Percentiles rank a stretch among this genome's conserved stretches.
Evolutionary conservation across 768 basidiomycete species (phyloP).

Genomic region (Collybia nuda): DNA sequence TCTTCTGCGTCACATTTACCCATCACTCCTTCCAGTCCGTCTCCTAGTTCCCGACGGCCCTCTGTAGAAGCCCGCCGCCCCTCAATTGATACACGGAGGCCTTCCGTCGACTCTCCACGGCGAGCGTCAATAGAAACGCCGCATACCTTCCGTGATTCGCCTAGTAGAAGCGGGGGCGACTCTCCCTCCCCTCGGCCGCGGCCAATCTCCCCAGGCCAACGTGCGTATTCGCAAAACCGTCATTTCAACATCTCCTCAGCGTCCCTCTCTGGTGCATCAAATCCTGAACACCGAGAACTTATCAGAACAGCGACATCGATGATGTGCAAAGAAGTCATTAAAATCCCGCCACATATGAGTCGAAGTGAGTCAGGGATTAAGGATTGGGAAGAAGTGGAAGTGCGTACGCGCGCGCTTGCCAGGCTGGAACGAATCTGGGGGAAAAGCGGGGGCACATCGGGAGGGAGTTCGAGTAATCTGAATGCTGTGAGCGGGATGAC

Average conservation of each 20-base stretch:
- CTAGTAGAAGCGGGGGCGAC: conserved; percentile 27
- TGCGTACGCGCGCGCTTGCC: conserved; percentile 55
- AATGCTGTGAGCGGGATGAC: conserved; percentile 20
- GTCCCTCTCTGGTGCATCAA: conserved; percentile 47
- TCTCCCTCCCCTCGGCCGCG: conserved; percentile 48
- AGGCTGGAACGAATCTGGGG: conserved; percentile 80
- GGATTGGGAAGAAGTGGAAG: conserved; percentile 79
- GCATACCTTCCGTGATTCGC: conserved; percentile 21
- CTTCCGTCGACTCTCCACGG: conserved; percentile 24
- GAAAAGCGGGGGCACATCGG: conserved; percentile 45
- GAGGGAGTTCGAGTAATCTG: conserved; percentile 41
- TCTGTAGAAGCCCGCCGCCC: conserved; percentile 38
- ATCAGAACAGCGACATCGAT: conserved; percentile 63
- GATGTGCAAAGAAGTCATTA: conserved; percentile 65
- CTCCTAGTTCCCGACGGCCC: conserved; percentile 30
- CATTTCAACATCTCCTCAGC: conserved; percentile 61
- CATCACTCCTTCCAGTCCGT: conserved; percentile 33
- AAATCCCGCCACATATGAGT: conserved; percentile 56
- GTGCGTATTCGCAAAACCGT: conserved; percentile 51
- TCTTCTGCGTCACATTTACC: conserved; percentile 53
- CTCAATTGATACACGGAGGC: conserved; percentile 29
- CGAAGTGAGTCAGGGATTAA: conserved; percentile 46
- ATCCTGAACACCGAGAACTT: conserved; percentile 64
- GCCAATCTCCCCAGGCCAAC: conserved; percentile 45
- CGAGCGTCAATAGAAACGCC: conserved; percentile 37